Conservation (phyloP, 495 filamentous ascomycete genomes). For the Xylaria nigripes region DNA sequence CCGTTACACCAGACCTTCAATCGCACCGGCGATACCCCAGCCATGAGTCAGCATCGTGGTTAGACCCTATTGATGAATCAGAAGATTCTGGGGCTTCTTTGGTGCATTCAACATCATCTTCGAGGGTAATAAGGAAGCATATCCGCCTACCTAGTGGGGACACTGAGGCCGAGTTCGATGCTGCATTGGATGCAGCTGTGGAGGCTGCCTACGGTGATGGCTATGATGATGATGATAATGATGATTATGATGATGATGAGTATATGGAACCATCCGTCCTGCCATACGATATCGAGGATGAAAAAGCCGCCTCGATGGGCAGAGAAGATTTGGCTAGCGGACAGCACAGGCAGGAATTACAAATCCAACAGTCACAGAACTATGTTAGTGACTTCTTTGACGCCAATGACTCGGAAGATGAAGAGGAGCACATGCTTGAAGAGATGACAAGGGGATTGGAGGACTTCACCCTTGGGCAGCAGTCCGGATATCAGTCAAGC, state of each 20-base stretch:
- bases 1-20: constrained; percentile 17
- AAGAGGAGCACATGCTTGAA: constrained; percentile 86
- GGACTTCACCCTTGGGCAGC: constrained; percentile 61
- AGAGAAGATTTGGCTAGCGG: constrained; percentile 67
- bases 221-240: too few relatives aligned
- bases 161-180: constrained; percentile 90
- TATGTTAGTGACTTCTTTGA: constrained; percentile 43
- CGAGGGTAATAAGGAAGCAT: constrained; percentile 55
- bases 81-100: constrained; percentile 73
- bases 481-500: constrained; percentile 39
- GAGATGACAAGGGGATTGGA: constrained; percentile 90
- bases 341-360: constrained; percentile 32
- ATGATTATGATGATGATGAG: constrained; percentile 81
- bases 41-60: constrained; percentile 80
- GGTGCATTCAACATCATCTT: constrained; percentile 71
- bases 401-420: constrained; percentile 77
- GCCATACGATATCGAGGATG: constrained; percentile 25
- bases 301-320: constrained; percentile 52
- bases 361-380: constrained; percentile 16
- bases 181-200: constrained; percentile 89
- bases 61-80: constrained; percentile 95
- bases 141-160: constrained; percentile 60
- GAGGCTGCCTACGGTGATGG: constrained; percentile 95
- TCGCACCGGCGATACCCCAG: constrained; percentile 51
- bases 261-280: constrained; percentile 46